A percentile compares a stretch with the other conserved stretches of the same genome.
Conservation (phyloP, 163 green algal species). For the Chlamydomonas reinhardtii region DNA sequence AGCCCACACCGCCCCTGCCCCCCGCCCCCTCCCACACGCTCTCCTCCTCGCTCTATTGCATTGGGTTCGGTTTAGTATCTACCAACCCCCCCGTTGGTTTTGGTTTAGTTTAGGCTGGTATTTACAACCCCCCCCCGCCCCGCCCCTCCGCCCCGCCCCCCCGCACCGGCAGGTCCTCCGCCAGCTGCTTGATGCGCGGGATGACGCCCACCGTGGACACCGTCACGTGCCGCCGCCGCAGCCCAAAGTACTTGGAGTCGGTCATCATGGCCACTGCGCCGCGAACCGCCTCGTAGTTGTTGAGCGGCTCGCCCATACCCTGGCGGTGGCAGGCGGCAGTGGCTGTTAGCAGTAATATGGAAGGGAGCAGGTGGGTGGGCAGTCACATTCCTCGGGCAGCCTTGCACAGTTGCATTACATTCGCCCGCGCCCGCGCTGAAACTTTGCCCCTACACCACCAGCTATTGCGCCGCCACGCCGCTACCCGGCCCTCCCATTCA, state of each 20-base stretch:
- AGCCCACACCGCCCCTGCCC: too few species aligned
- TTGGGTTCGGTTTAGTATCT: too few species aligned
- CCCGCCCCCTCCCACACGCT: too few species aligned
- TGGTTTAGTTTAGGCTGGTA: too few species aligned
- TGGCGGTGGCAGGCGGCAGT: conserved; percentile 30
- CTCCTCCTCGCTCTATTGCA: too few species aligned
- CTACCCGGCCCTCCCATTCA: neutral
- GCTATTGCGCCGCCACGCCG: too few species aligned
- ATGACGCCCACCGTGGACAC: conserved; percentile 96
- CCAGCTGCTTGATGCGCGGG: conserved; percentile 77
- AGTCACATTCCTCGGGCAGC: too few species aligned
- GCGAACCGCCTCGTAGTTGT: conserved; percentile 93
- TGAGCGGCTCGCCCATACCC: conserved; percentile 94
- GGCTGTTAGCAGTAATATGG: neutral
- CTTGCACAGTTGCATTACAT: too few species aligned
- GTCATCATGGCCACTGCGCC: conserved; percentile 83
- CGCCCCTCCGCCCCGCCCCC: neutral
- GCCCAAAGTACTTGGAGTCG: conserved; percentile 77
- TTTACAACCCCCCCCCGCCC: neutral
- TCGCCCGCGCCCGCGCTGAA: too few species aligned
- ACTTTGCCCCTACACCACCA: too few species aligned
- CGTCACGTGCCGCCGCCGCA: conserved; percentile 86
- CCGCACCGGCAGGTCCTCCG: conserved; percentile 66
- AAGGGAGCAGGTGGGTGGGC: too few species aligned
- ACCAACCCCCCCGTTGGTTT: too few species aligned